A percentile compares a stretch with the other conserved stretches of the same genome.
These are phyloP conservation scores for Coleophoma crateriformis DNA, from an alignment of 2,329 filamentous ascomycete genomes.

Conservation along the genomic window DNA sequence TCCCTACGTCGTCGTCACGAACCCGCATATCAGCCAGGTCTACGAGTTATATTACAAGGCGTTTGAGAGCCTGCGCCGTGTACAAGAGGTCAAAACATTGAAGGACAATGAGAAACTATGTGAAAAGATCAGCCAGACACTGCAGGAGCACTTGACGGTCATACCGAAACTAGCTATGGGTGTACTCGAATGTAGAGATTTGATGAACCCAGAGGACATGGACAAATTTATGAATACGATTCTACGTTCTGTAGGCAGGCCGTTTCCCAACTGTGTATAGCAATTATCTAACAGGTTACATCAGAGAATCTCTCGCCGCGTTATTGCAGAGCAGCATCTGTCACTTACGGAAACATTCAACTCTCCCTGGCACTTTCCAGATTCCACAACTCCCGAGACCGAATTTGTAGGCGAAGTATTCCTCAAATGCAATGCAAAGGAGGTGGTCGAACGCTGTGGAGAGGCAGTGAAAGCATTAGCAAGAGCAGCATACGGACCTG, in stretches of 20 bases:
- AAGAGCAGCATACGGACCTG: constrained; percentile 66
- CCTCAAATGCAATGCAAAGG: constrained; percentile 82
- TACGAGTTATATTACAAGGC: constrained; percentile 96
- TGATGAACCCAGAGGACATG: constrained; percentile 75
- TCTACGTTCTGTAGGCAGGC: constrained; percentile 66
- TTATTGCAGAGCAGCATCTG: constrained; percentile 96
- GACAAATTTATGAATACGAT: constrained; percentile 96
- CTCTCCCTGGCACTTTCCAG: constrained; percentile 82
- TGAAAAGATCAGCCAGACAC: constrained; percentile 68
- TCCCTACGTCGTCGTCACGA: constrained; percentile 94
- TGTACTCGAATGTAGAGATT: constrained; percentile 79
- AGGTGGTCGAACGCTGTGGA: constrained; percentile 81
- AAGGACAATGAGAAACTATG: constrained; percentile 90
- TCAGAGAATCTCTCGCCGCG: constrained; percentile 86
- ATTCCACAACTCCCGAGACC: constrained; percentile 61
- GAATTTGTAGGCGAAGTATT: constrained; percentile 97
- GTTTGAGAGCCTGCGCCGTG: constrained; percentile 84
- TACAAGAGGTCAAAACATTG: constrained; percentile 76
- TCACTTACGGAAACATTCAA: constrained; percentile 93
- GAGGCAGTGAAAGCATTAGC: constrained; percentile 70
- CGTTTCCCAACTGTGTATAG: too few relatives aligned
- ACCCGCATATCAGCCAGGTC: constrained; percentile 86
- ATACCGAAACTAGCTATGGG: constrained; percentile 95
- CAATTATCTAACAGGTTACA: too few relatives aligned
- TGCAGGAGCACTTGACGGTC: constrained; percentile 84